phyloP scores from a whole-genome alignment of 2,329 filamentous ascomycete genomes.

The Fusarium keratoplasticum region DNA sequence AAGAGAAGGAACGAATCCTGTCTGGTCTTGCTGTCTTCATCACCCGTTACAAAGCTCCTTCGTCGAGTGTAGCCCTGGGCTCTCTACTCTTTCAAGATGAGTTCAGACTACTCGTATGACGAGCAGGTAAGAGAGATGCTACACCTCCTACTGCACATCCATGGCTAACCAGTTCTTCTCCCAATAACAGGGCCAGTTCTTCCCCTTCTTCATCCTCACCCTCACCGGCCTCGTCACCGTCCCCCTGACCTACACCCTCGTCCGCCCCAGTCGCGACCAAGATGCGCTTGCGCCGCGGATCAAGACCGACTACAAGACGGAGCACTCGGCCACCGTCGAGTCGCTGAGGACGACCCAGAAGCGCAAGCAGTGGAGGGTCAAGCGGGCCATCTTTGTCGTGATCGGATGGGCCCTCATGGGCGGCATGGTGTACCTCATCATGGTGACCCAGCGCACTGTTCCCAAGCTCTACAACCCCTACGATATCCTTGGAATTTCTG shows the following conservation, averaged over 20 bases:
- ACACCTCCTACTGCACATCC: neutral
- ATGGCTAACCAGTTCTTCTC: slow-evolving; percentile 4
- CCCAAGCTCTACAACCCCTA: slow-evolving; percentile 96
- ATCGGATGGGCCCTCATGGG: slow-evolving; percentile 86
- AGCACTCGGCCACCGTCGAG: slow-evolving; percentile 86
- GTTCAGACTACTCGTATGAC: slow-evolving; percentile 98
- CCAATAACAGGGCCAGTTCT: slow-evolving; percentile 83
- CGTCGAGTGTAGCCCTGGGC: slow-evolving; percentile 50
- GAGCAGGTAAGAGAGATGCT: slow-evolving; percentile 71
- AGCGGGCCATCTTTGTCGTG: slow-evolving; percentile 81
- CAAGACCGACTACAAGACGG: slow-evolving; percentile 81
- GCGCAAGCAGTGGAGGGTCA: slow-evolving; percentile 88
- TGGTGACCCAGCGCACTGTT: slow-evolving; percentile 76
- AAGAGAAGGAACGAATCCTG: slow-evolving; percentile 16
- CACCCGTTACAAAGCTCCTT: slow-evolving; percentile 25
- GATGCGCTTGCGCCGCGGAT: slow-evolving; percentile 86
- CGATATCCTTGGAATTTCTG: slow-evolving; percentile 88
- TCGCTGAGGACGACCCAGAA: slow-evolving; percentile 86
- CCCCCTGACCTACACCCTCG: slow-evolving; percentile 88
- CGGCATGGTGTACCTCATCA: slow-evolving; percentile 92
- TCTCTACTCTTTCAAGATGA: slow-evolving; percentile 71
- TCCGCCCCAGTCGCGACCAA: slow-evolving; percentile 81
- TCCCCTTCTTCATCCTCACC: slow-evolving; percentile 98
- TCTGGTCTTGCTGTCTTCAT: slow-evolving; percentile 18
- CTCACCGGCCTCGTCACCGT: slow-evolving; percentile 88